Evolutionary conservation across 306 rosid species (phyloP).

Genomic region (Fagus crenata): DNA sequence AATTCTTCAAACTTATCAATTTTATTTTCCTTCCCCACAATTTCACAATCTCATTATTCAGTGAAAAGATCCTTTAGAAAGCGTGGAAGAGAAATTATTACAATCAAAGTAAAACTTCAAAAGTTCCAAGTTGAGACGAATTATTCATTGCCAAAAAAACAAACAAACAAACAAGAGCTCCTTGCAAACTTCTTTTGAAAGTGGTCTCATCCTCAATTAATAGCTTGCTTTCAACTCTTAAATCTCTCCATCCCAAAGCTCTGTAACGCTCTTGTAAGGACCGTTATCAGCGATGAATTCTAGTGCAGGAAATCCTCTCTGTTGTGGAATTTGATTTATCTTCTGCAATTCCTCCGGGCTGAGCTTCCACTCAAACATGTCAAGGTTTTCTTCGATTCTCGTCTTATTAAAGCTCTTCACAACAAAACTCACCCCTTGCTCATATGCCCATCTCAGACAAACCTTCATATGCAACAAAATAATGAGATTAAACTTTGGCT

Average conservation of each 20-base stretch:
- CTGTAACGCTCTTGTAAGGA: constrained; percentile 22
- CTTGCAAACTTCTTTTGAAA: no score
- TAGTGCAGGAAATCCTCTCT: background rate
- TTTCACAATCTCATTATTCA: no score
- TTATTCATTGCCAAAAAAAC: no score
- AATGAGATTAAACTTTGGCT: background rate
- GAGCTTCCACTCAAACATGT: constrained; percentile 24
- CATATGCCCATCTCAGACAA: constrained; percentile 32
- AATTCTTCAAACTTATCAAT: no score
- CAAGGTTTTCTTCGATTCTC: constrained; percentile 25
- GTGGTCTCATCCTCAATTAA: no score
- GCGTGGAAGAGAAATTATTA: no score
- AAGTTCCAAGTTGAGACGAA: no score
- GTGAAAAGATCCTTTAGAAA: no score
- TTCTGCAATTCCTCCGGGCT: constrained; percentile 16
- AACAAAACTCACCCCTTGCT: constrained; percentile 32
- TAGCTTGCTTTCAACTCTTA: background rate
- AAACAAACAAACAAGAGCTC: no score
- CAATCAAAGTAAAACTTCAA: no score
- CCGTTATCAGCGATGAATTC: constrained; percentile 6
- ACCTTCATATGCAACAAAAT: constrained; percentile 1
- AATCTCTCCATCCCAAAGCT: constrained; percentile 28
- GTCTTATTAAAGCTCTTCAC: constrained; percentile 30
- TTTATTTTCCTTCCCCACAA: no score
- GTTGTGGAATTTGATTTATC: constrained; percentile 26